Percentiles rank a stretch among this genome's conserved stretches.
Evolutionary conservation across 371 early-diverging fungal species (phyloP).

Genomic region (Rhizopus stolonifer): DNA sequence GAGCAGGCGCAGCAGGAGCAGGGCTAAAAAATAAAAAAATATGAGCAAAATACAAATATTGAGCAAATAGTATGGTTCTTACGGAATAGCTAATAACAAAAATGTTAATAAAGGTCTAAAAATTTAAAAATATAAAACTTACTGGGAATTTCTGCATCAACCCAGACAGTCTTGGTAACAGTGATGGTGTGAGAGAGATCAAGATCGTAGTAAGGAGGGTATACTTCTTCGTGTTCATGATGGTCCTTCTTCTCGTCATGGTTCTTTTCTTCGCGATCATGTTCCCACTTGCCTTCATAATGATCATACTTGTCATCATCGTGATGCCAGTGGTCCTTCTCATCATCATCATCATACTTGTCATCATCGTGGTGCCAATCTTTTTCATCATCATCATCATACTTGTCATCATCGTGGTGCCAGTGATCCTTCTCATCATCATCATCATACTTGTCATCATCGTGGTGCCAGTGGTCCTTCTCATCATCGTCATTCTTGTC

Average conservation of each 20-base stretch:
- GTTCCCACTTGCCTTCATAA: neutral
- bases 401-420: neutral
- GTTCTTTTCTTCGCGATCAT: neutral
- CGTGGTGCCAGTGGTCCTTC: neutral
- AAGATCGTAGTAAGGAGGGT: slow-evolving; percentile 4
- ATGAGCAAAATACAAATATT: neutral
- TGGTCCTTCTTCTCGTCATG: neutral
- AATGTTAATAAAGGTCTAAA: slow-evolving; percentile 1
- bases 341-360: neutral
- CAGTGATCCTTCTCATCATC: neutral
- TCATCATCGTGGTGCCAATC: neutral
- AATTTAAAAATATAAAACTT: slow-evolving; percentile 1
- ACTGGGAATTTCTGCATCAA: slow-evolving; percentile 6
- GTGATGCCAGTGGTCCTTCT: neutral
- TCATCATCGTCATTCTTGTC: neutral
- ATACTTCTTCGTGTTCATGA: neutral
- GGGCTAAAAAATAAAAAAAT: neutral
- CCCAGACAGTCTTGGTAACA: slow-evolving; percentile 32
- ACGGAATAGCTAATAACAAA: slow-evolving; percentile 7
- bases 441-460: too few relatives aligned
- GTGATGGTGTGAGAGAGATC: slow-evolving; percentile 36
- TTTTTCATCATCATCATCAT: neutral
- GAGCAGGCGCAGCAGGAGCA: neutral
- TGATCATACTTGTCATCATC: neutral
- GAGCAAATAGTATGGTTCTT: too few relatives aligned